Evolutionary conservation across 1,284 basidiomycete genomes (phyloP).

Genomic region (Fomitopsis pinicola): DNA sequence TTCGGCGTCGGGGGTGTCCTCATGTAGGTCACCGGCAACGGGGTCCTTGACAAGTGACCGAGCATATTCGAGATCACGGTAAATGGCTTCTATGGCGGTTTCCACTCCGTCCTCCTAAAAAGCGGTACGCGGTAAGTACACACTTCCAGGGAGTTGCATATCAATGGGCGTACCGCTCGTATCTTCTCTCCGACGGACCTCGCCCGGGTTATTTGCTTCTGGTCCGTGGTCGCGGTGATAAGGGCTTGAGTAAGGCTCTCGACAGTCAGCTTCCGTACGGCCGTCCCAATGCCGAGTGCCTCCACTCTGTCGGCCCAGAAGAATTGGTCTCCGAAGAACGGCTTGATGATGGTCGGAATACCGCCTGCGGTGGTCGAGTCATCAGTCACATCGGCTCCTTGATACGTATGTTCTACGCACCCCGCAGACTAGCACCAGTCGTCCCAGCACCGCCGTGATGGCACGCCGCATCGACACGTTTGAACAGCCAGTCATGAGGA

Average conservation of each 20-base stretch:
- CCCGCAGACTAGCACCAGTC: constrained; percentile 88
- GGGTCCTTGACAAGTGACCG: constrained; percentile 71
- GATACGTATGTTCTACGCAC: constrained; percentile 32
- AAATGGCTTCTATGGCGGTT: constrained; percentile 87
- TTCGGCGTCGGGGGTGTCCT: constrained; percentile 39
- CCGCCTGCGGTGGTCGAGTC: constrained; percentile 52
- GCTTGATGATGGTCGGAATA: constrained; percentile 93
- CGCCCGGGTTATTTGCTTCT: constrained; percentile 85
- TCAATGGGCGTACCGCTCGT: constrained; percentile 40
- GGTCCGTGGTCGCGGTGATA: constrained; percentile 76
- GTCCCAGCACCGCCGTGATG: constrained; percentile 98
- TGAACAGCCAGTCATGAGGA: constrained; percentile 97
- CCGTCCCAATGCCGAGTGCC: constrained; percentile 84
- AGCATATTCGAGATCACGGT: constrained; percentile 89
- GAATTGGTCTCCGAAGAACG: constrained; percentile 97
- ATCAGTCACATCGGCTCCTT: not conserved
- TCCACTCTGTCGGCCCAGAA: constrained; percentile 97
- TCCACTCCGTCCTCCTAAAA: constrained; percentile 83
- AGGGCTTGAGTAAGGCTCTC: constrained; percentile 78
- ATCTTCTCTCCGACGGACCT: constrained; percentile 82
- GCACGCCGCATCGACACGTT: constrained; percentile 89
- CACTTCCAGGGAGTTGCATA: not conserved
- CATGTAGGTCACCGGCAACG: constrained; percentile 32
- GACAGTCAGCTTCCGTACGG: constrained; percentile 82
- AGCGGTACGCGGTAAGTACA: not conserved